phyloP scores from a whole-genome alignment of 495 filamentous ascomycete genomes.

The Astrothelium subdiscretum region DNA sequence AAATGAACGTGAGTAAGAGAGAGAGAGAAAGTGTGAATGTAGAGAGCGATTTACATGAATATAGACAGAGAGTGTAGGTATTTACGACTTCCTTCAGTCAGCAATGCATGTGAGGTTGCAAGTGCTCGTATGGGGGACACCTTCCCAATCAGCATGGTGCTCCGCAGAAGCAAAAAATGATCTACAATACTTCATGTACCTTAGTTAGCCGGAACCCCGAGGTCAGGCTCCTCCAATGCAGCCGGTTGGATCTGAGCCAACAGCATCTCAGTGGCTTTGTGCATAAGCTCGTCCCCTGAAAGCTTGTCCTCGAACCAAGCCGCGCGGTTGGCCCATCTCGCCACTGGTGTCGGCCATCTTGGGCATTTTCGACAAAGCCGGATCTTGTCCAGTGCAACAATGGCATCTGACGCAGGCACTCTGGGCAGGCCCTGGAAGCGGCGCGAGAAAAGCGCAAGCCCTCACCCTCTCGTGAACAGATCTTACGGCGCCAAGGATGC shows the following conservation, averaged over 20 bases:
- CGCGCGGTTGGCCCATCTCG: background rate
- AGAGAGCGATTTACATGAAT: background rate
- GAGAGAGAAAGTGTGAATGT: background rate
- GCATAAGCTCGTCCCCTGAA: background rate
- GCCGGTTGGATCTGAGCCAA: background rate
- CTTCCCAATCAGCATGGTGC: background rate
- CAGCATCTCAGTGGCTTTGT: background rate
- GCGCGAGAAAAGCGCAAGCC: background rate
- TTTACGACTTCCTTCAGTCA: too few species aligned
- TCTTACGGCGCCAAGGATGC: background rate
- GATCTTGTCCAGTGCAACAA: too few species aligned
- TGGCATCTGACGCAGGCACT: background rate
- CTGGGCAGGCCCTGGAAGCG: background rate
- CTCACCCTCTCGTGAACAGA: background rate
- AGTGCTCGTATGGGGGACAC: background rate
- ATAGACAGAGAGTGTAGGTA: background rate
- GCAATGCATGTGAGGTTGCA: background rate
- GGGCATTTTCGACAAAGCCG: background rate
- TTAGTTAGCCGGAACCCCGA: too few species aligned
- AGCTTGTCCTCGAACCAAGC: background rate
- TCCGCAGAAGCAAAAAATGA: background rate
- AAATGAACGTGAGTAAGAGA: background rate
- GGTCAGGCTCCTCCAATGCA: too few species aligned
- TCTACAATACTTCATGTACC: too few species aligned
- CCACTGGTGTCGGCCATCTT: background rate